Conservation (phyloP, 192 early-diverging fungal genomes). For the Coemansia reversa region DNA sequence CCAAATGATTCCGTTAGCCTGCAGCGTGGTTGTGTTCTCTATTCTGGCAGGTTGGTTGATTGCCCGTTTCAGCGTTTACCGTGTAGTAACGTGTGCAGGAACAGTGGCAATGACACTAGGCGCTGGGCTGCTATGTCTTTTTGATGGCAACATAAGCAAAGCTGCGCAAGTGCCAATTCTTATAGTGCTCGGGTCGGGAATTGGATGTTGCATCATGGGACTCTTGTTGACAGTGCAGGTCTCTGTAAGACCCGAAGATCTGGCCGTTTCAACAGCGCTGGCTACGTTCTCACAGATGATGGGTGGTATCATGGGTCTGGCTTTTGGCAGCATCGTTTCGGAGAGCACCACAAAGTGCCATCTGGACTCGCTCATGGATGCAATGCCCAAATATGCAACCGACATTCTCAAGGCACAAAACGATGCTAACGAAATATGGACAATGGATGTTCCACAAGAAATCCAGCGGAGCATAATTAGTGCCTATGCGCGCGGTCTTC, state of each 20-base stretch:
- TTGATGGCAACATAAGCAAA: conserved; percentile 34
- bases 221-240: conserved; percentile 49
- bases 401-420: conserved; percentile 47
- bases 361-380: conserved; percentile 27
- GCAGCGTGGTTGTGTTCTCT: conserved; percentile 41
- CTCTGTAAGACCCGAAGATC: conserved; percentile 28
- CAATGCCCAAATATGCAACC: conserved; percentile 30
- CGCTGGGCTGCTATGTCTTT: conserved; percentile 38
- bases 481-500: conserved; percentile 49
- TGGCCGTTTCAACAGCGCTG: conserved; percentile 51
- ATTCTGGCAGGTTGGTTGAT: conserved; percentile 48
- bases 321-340: conserved; percentile 49
- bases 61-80: conserved; percentile 40
- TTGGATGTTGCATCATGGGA: conserved; percentile 51
- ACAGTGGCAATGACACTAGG: conserved; percentile 47
- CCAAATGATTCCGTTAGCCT: conserved; percentile 45
- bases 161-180: conserved; percentile 45
- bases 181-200: conserved; percentile 44
- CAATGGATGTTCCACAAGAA: conserved; percentile 28
- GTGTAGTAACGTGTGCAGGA: conserved; percentile 38
- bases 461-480: conserved; percentile 40
- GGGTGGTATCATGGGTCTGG: conserved; percentile 52
- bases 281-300: conserved; percentile 52
- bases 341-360: conserved; percentile 46
- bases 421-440: conserved; percentile 50